phyloP scores from a whole-genome alignment of 2,329 filamentous ascomycete species.

The Leptodontidium sp. region DNA sequence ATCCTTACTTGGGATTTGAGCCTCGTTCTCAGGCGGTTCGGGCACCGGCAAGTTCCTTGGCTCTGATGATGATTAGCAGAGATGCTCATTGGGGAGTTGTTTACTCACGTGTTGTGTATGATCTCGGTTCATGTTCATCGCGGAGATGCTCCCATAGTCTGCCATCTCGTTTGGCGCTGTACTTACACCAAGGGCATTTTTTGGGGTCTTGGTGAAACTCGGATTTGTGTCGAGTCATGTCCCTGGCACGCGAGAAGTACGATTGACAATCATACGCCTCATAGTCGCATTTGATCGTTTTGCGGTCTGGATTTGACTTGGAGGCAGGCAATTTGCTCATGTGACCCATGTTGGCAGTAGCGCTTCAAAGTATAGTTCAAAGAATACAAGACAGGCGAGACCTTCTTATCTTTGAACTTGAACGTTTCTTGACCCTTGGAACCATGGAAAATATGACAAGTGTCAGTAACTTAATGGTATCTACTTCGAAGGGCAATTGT shows the following conservation, averaged over 20 bases:
- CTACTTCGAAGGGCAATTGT: neutral
- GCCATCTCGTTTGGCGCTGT: neutral
- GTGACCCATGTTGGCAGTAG: too few species aligned
- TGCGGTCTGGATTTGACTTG: neutral
- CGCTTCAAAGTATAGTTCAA: too few species aligned
- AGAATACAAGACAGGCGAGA: too few species aligned
- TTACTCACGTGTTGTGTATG: neutral
- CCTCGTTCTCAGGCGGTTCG: too few species aligned
- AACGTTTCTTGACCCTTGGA: too few species aligned
- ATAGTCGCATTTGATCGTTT: slow-evolving; percentile 7
- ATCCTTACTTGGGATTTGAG: too few species aligned
- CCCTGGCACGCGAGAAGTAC: neutral
- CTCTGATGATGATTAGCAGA: neutral
- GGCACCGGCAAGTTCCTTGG: neutral
- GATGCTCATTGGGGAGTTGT: too few species aligned
- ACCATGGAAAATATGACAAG: neutral
- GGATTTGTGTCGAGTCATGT: neutral
- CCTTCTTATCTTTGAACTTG: too few species aligned
- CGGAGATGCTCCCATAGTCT: neutral
- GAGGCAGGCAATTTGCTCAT: too few species aligned
- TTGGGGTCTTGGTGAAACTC: neutral
- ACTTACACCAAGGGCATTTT: slow-evolving; percentile 6
- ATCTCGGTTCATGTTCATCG: neutral
- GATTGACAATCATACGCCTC: neutral
- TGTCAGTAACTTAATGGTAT: neutral